Evolutionary conservation across 805 yeast species (phyloP).

Genomic region (Yarrowia osloensis): DNA sequence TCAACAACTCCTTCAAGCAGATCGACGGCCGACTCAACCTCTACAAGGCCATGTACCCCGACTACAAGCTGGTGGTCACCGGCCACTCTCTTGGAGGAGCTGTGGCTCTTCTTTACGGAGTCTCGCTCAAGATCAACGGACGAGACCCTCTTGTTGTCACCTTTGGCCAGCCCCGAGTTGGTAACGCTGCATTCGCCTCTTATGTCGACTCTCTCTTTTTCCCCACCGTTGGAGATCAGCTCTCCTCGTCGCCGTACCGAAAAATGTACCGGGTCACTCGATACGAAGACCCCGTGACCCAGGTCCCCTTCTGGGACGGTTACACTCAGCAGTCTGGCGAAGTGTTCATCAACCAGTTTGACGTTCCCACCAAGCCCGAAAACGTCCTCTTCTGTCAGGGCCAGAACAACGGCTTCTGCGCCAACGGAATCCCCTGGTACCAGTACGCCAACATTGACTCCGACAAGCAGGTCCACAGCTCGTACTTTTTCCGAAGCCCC

Average conservation of each 20-base stretch:
- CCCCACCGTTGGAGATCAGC: not conserved
- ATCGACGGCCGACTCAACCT: not conserved
- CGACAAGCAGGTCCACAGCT: not conserved
- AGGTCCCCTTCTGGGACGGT: constrained; percentile 29
- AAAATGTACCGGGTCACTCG: constrained; percentile 26
- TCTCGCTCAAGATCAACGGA: constrained; percentile 7
- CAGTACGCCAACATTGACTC: constrained; percentile 15
- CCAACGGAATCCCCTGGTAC: constrained; percentile 25
- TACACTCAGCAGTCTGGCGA: constrained; percentile 24
- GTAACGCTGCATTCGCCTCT: constrained; percentile 12
- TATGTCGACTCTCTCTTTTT: constrained; percentile 24
- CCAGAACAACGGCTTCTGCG: constrained; percentile 18
- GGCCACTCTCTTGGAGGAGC: constrained; percentile 30
- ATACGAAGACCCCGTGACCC: constrained; percentile 24
- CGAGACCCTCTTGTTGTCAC: constrained; percentile 26
- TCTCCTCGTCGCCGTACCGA: not conserved
- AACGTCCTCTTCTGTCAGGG: constrained; percentile 24
- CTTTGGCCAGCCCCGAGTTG: constrained; percentile 28
- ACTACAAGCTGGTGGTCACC: constrained; percentile 8
- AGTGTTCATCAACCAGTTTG: constrained; percentile 5
- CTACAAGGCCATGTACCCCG: constrained; percentile 11
- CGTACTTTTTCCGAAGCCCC: constrained; percentile 22
- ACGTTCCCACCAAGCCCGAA: not conserved
- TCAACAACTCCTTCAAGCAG: not conserved
- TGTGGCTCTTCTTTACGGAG: constrained; percentile 18